phyloP scores from a whole-genome alignment of 139 green algal genomes.

The Zygnema circumcarinatum region DNA sequence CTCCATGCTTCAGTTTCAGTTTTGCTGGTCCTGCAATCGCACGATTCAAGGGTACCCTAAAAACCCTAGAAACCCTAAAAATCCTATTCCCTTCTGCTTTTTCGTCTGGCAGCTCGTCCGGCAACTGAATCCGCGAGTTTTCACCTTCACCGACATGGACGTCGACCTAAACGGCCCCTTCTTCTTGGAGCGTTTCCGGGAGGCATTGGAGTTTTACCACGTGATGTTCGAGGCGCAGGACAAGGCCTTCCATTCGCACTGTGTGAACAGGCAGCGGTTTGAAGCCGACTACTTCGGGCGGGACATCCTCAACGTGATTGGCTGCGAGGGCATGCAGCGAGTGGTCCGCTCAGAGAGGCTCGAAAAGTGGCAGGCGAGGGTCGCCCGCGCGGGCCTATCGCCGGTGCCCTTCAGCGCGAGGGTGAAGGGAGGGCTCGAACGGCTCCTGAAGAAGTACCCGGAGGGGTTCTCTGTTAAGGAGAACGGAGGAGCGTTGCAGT shows the following conservation, averaged over 20 bases:
- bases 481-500: not conserved
- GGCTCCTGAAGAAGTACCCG: not conserved
- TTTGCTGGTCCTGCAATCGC: no score
- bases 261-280: not conserved
- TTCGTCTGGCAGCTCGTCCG: not conserved
- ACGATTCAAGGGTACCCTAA: no score
- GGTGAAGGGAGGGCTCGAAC: not conserved
- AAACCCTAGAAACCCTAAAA: no score
- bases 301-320: slow-evolving; percentile 25
- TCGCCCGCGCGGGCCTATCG: not conserved
- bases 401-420: not conserved
- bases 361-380: slow-evolving; percentile 12
- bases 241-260: not conserved
- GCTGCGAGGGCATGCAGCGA: slow-evolving; percentile 25
- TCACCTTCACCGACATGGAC: slow-evolving; percentile 25
- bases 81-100: not conserved
- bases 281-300: not conserved
- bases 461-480: not conserved
- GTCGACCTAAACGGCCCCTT: slow-evolving; percentile 32
- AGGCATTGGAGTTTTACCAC: slow-evolving; percentile 10
- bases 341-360: slow-evolving; percentile 24
- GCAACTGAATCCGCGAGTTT: slow-evolving; percentile 6
- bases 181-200: slow-evolving; percentile 27
- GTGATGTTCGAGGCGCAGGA: slow-evolving; percentile 29
- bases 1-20: no score